These are phyloP conservation scores for Paecilomyces variotii DNA, from an alignment of 2,329 filamentous ascomycete species.

Conservation along the genomic window DNA sequence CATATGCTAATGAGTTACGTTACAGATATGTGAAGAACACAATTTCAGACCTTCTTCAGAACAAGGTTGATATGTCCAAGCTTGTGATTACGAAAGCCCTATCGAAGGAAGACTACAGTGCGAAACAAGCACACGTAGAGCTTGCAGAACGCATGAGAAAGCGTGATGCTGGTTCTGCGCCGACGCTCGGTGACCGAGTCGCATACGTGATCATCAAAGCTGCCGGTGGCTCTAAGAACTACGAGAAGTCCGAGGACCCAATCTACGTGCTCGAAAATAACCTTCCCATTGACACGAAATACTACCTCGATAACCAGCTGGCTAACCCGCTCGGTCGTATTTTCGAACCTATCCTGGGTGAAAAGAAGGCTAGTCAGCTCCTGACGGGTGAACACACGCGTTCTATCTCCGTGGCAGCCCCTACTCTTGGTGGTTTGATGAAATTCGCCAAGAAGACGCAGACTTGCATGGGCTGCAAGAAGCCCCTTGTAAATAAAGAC, in stretches of 20 bases:
- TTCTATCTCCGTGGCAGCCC: slow-evolving; percentile 85
- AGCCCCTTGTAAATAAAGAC: slow-evolving; percentile 71
- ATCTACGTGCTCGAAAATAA: slow-evolving; percentile 97
- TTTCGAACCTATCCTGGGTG: slow-evolving; percentile 94
- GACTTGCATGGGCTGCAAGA: slow-evolving; percentile 99
- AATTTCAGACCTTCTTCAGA: slow-evolving; percentile 90
- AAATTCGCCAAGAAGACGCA: slow-evolving; percentile 97
- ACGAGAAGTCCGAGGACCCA: slow-evolving; percentile 93
- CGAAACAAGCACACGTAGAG: slow-evolving; percentile 93
- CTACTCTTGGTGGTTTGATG: slow-evolving; percentile 89
- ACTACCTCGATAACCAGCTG: slow-evolving; percentile 97
- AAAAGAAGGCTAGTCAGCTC: slow-evolving; percentile 79
- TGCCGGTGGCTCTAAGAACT: slow-evolving; percentile 81
- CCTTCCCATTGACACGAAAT: slow-evolving; percentile 93
- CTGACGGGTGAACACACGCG: slow-evolving; percentile 91
- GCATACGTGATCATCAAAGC: slow-evolving; percentile 98
- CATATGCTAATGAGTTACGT: slow-evolving; percentile 27
- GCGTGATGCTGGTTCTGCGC: slow-evolving; percentile 88
- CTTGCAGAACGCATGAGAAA: slow-evolving; percentile 95
- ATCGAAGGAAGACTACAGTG: slow-evolving; percentile 79
- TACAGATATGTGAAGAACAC: slow-evolving; percentile 87
- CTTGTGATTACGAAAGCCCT: slow-evolving; percentile 97
- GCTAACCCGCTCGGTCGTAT: slow-evolving; percentile 90
- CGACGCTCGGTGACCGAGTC: slow-evolving; percentile 86
- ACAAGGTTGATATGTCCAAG: slow-evolving; percentile 98